phyloP scores from a whole-genome alignment of 1,284 basidiomycete species.

The Ustilago nuda region DNA sequence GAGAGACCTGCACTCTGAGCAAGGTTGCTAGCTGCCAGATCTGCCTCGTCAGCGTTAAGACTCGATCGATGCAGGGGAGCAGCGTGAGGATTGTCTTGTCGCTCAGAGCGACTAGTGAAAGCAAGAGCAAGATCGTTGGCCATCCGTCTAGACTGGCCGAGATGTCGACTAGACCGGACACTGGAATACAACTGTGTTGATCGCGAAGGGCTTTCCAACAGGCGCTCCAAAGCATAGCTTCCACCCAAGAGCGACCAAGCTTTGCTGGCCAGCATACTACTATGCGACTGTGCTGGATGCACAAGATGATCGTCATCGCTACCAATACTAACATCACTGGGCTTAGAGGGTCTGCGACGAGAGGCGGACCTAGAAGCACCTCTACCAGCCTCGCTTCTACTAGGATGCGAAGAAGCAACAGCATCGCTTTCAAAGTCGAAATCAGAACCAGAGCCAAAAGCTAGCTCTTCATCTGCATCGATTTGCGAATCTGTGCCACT shows the following conservation, averaged over 20 bases:
- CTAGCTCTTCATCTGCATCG: slow-evolving; percentile 51
- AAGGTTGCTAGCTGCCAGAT: slow-evolving; percentile 42
- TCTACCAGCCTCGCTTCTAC: slow-evolving; percentile 26
- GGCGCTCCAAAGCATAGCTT: slow-evolving; percentile 25
- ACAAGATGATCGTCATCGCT: slow-evolving; percentile 29
- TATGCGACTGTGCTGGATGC: slow-evolving; percentile 12
- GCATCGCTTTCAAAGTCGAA: slow-evolving; percentile 51
- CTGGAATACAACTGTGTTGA: slow-evolving; percentile 47
- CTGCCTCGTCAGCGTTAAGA: slow-evolving; percentile 22
- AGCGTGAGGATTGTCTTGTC: slow-evolving; percentile 9
- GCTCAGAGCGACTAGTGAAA: slow-evolving; percentile 39
- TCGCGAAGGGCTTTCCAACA: slow-evolving; percentile 24
- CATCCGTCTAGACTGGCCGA: slow-evolving; percentile 12
- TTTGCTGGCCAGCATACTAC: slow-evolving; percentile 37
- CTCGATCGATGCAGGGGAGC: slow-evolving; percentile 2
- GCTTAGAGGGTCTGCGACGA: slow-evolving; percentile 29
- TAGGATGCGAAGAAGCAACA: slow-evolving; percentile 39
- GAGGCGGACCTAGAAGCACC: slow-evolving; percentile 13
- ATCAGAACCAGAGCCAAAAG: slow-evolving; percentile 50
- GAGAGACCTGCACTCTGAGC: slow-evolving; percentile 48
- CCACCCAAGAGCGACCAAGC: slow-evolving; percentile 38
- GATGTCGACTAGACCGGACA: slow-evolving; percentile 31
- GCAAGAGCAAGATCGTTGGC: slow-evolving; percentile 26
- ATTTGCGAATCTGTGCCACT: slow-evolving; percentile 42
- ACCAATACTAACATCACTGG: slow-evolving; percentile 28